Evolutionary conservation across 495 filamentous ascomycete genomes (phyloP), one percentile per base, ranked within the genome.

Genomic region (Arthonia radiata): DNA sequence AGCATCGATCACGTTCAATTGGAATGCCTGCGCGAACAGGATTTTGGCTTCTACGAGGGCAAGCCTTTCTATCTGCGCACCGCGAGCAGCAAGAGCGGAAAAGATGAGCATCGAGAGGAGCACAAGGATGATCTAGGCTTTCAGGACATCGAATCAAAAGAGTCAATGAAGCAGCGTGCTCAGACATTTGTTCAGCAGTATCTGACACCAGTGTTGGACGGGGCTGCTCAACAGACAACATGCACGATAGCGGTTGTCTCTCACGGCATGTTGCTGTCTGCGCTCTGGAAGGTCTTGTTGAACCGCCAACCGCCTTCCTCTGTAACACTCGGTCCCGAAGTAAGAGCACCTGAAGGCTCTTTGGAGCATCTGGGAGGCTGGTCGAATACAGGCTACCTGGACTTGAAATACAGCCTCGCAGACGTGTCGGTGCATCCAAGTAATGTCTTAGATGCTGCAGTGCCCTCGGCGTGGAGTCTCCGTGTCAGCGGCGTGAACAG

Each of bases 201-300:
- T 35, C 49, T 86, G 0, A 33, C 57, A 3, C 19, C 19, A 11
- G 19, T 22, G 19, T 39, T 53, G 13, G 37, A 41, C 7, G 34
- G 43, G 0, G 18, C 39, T 13, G 30, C 34, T 7, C 27, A 28
- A 3, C 24, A 29, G 7, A 32, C n/a, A 8, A 28, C 34, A 15
- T 35, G 30, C 17, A 31, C 34, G 15, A 43, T 83, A 7, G 69
- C 64, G 13, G 48, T 83, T 14, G 73, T 83, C 10, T 67, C 77
- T 8, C 80, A 91, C 41, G 80, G 80, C 21, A 65, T 83, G 16
- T 67, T 89, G 13, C 59, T 90, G 1, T 61, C 59, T 13, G 49
- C 63, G 13, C 41, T 90, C 0, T 67, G 77, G 59, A 53, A 54
- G 28, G 53, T 57, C 17, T 46, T 89, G 19, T 39, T 78, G 12